These are phyloP conservation scores for Triangularia verruculosa DNA, from an alignment of 2,329 filamentous ascomycete species.

Conservation along the genomic window DNA sequence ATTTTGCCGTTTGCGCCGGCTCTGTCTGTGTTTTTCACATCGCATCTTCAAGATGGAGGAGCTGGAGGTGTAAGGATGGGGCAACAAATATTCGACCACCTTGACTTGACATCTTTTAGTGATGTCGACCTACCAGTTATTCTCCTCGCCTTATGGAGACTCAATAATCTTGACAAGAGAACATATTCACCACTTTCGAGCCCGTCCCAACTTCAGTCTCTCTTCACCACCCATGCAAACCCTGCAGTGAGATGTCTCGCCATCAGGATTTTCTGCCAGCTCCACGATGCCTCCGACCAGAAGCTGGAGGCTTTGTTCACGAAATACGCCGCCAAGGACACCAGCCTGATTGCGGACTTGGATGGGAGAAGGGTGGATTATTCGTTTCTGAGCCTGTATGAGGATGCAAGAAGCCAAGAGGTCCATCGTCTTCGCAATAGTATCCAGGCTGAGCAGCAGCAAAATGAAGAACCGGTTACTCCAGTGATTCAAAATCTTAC, in stretches of 20 bases:
- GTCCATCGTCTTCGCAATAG: slow-evolving; percentile 43
- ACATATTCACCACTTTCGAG: slow-evolving; percentile 58
- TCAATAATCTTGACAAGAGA: slow-evolving; percentile 71
- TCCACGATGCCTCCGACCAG: slow-evolving; percentile 75
- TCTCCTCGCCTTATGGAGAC: slow-evolving; percentile 71
- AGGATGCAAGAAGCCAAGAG: slow-evolving; percentile 51
- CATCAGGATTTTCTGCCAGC: slow-evolving; percentile 74
- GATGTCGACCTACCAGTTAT: slow-evolving; percentile 35
- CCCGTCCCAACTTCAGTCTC: slow-evolving; percentile 62
- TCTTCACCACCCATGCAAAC: slow-evolving; percentile 60
- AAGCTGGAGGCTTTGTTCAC: slow-evolving; percentile 70
- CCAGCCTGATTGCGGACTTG: slow-evolving; percentile 65
- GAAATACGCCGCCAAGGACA: slow-evolving; percentile 59
- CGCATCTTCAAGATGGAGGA: slow-evolving; percentile 22
- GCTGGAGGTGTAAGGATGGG: not conserved
- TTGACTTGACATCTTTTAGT: slow-evolving; percentile 24
- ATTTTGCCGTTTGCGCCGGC: slow-evolving; percentile 80
- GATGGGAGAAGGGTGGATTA: slow-evolving; percentile 78
- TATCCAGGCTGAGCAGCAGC: slow-evolving; percentile 28
- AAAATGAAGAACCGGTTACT: slow-evolving; percentile 12
- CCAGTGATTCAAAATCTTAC: slow-evolving; percentile 45
- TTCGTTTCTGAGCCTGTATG: slow-evolving; percentile 62
- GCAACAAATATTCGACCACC: slow-evolving; percentile 10
- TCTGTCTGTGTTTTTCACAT: slow-evolving; percentile 64
- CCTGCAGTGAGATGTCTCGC: slow-evolving; percentile 73